phyloP scores from a whole-genome alignment of 2,329 filamentous ascomycete genomes.

The Ustulina deusta region DNA sequence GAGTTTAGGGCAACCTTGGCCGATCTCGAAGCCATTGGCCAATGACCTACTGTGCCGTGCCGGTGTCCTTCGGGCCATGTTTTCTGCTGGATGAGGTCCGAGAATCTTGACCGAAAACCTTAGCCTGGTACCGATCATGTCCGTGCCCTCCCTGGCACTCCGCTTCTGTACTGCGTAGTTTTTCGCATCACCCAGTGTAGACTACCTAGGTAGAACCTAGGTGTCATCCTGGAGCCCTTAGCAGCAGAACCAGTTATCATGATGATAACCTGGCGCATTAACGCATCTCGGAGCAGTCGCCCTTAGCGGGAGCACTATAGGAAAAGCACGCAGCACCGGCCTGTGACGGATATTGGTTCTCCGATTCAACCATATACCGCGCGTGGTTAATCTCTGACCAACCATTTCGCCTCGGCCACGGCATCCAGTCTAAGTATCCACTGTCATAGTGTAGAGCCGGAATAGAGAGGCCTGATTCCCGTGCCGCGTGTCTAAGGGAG shows the following conservation, averaged over 20 bases:
- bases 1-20: conserved; percentile 48
- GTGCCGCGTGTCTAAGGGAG: conserved; percentile 23
- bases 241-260: conserved; percentile 5
- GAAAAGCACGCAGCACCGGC: conserved; percentile 3
- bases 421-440: conserved; percentile 16
- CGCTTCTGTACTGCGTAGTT: conserved; percentile 25
- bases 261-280: not conserved
- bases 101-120: conserved; percentile 36
- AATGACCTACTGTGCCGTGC: conserved; percentile 49
- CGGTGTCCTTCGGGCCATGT: conserved; percentile 47
- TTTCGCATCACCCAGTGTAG: conserved; percentile 17
- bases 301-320: not conserved
- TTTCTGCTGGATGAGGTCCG: conserved; percentile 40
- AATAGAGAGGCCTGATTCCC: conserved; percentile 25
- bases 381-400: conserved; percentile 15
- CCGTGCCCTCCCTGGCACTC: conserved; percentile 23
- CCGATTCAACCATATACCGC: conserved; percentile 11
- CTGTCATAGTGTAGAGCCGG: conserved; percentile 29
- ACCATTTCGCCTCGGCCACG: conserved; percentile 8
- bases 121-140: conserved; percentile 34
- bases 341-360: not conserved
- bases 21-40: conserved; percentile 51
- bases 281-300: not conserved
- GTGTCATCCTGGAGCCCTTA: conserved; percentile 12
- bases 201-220: conserved; percentile 7